Percentiles rank a stretch among this genome's conserved stretches.
Conservation (phyloP, 208 protist species). For the Trypanosoma theileri region DNA sequence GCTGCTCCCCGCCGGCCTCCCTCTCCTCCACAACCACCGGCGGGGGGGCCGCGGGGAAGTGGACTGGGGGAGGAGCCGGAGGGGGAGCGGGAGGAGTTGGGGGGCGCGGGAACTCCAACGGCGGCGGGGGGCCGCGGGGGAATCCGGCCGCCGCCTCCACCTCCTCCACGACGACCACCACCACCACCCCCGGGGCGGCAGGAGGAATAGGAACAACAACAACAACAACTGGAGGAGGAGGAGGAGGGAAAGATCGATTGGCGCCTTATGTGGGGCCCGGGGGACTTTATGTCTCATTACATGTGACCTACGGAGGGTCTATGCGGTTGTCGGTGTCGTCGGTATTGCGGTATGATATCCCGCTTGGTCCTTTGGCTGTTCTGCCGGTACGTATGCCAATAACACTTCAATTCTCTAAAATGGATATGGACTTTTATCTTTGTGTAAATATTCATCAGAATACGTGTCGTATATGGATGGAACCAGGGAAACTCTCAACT, state of each 20-base stretch:
- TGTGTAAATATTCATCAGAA: constrained; percentile 65
- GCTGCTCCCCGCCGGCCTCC: no score
- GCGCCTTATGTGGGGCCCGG: constrained; percentile 45
- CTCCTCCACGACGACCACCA: no score
- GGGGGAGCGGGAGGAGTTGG: no score
- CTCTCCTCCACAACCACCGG: no score
- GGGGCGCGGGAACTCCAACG: no score
- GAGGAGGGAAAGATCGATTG: constrained; percentile 32
- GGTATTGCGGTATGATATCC: constrained; percentile 56
- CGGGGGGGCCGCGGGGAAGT: no score
- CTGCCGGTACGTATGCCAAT: constrained; percentile 68
- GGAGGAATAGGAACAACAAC: background rate
- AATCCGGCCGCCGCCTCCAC: no score
- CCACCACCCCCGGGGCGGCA: no score
- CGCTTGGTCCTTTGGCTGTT: constrained; percentile 39
- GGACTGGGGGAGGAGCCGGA: no score
- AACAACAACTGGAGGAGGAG: background rate
- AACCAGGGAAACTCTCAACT: constrained; percentile 61
- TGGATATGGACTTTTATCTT: constrained; percentile 80
- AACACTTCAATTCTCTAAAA: constrained; percentile 48
- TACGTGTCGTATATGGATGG: constrained; percentile 64
- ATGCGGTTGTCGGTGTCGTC: constrained; percentile 53
- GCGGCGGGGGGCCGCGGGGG: no score
- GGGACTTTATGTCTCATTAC: constrained; percentile 70
- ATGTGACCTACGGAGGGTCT: constrained; percentile 82